A percentile compares a stretch with the other conserved stretches of the same genome.
Evolutionary conservation across 1,284 basidiomycete species (phyloP).

Genomic region (Sanghuangporus sanghuang): DNA sequence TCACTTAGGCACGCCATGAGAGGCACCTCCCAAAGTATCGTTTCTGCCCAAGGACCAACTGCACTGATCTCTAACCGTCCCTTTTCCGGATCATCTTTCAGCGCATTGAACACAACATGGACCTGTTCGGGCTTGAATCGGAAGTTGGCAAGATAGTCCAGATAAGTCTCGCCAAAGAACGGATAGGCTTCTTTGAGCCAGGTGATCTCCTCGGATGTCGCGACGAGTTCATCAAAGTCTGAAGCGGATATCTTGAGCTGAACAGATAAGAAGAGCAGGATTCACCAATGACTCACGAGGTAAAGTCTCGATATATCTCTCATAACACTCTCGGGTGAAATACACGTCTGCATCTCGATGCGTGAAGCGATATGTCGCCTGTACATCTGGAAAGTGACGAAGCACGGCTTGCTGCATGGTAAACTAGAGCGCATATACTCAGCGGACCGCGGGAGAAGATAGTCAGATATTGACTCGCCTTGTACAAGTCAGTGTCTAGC

Average conservation of each 20-base stretch:
- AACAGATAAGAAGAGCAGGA: not conserved
- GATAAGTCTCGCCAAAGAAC: conserved; percentile 70
- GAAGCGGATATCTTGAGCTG: not conserved
- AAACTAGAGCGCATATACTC: conserved; percentile 45
- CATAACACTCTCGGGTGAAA: conserved; percentile 70
- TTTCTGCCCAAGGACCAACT: conserved; percentile 80
- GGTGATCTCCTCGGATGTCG: conserved; percentile 59
- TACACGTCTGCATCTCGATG: conserved; percentile 71
- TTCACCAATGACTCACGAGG: conserved; percentile 47
- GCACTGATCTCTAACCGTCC: conserved; percentile 77
- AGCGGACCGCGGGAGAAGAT: conserved; percentile 6
- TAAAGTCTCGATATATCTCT: conserved; percentile 61
- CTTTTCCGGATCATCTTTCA: conserved; percentile 40
- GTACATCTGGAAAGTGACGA: conserved; percentile 69
- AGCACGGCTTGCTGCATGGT: conserved; percentile 97
- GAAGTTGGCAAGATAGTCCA: conserved; percentile 72
- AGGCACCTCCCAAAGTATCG: conserved; percentile 95
- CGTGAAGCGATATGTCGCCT: conserved; percentile 79
- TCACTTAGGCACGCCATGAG: conserved; percentile 88
- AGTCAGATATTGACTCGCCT: conserved; percentile 31
- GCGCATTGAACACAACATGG: conserved; percentile 57
- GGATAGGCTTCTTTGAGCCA: conserved; percentile 75
- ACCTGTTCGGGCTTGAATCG: conserved; percentile 85
- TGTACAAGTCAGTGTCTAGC: conserved; percentile 96
- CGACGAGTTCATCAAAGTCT: conserved; percentile 65